Evolutionary conservation across 2,329 filamentous ascomycete species (phyloP).

Genomic region (Drechmeria coniospora): DNA sequence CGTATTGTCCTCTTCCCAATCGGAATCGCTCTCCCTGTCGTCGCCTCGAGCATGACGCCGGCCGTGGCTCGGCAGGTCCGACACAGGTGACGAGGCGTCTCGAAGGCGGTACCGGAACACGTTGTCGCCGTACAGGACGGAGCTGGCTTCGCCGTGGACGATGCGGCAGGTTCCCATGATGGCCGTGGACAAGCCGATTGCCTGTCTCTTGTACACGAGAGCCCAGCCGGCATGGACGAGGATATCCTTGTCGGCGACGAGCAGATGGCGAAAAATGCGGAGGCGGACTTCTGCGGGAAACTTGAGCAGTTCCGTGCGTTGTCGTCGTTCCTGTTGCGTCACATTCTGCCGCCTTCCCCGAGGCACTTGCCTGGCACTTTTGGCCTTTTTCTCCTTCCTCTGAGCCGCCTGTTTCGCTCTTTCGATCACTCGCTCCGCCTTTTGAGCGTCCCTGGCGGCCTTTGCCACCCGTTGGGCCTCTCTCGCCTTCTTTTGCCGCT

Average conservation of each 20-base stretch:
- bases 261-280: slow-evolving; percentile 15
- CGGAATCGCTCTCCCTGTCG: slow-evolving; percentile 4
- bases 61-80: slow-evolving; percentile 6
- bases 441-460: too few species aligned
- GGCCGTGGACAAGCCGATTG: neutral
- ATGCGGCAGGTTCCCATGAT: slow-evolving; percentile 22
- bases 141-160: slow-evolving; percentile 21
- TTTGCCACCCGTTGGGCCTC: too few species aligned
- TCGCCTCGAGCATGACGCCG: slow-evolving; percentile 2
- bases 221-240: slow-evolving; percentile 19
- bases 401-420: too few species aligned
- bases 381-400: too few species aligned
- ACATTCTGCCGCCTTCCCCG: too few species aligned
- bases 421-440: too few species aligned
- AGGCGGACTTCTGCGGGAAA: slow-evolving; percentile 16
- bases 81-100: slow-evolving; percentile 14
- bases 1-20: slow-evolving; percentile 4
- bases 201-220: slow-evolving; percentile 13
- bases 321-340: too few species aligned
- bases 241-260: slow-evolving; percentile 16
- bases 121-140: slow-evolving; percentile 32
- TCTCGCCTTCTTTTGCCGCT: too few species aligned
- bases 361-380: too few species aligned
- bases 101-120: slow-evolving; percentile 30
- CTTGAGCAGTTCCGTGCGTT: too few species aligned